These are phyloP conservation scores for Nannochloropsis salina DNA, from an alignment of 108 stramenopile genomes.

Conservation along the genomic window DNA sequence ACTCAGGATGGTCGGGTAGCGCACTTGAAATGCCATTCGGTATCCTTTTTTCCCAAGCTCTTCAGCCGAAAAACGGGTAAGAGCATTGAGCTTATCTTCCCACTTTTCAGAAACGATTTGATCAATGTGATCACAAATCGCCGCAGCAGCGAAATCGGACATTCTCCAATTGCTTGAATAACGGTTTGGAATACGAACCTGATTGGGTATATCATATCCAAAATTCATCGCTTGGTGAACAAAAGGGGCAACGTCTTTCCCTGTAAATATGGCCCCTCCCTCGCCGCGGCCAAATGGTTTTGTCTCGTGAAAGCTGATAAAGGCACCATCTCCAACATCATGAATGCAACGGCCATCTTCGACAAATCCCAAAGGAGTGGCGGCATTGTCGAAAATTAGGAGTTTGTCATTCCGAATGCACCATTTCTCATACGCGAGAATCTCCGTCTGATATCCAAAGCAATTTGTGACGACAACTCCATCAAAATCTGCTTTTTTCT, in stretches of 20 bases:
- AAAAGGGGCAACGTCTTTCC: not conserved
- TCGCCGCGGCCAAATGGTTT: not conserved
- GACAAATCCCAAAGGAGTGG: slow-evolving; percentile 11
- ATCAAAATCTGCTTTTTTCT: not conserved
- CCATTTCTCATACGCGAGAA: not conserved
- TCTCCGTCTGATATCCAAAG: slow-evolving; percentile 12
- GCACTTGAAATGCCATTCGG: not conserved
- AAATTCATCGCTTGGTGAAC: not conserved
- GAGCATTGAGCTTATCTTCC: slow-evolving; percentile 5
- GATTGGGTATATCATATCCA: not conserved
- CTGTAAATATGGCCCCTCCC: not conserved
- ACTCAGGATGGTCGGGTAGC: slow-evolving; percentile 4
- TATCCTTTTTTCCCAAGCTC: not conserved
- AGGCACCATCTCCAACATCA: slow-evolving; percentile 11
- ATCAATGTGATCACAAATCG: not conserved
- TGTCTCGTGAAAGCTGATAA: slow-evolving; percentile 12
- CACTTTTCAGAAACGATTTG: not conserved
- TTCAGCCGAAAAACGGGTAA: not conserved
- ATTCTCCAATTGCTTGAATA: not conserved
- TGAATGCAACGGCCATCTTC: slow-evolving; percentile 4
- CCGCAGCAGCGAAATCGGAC: not conserved
- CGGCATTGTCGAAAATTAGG: not conserved
- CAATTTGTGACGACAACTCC: not conserved
- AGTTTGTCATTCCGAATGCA: not conserved
- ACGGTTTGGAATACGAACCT: not conserved